Conservation (phyloP, 345 rosid species). For the Lagerstroemia speciosa region DNA sequence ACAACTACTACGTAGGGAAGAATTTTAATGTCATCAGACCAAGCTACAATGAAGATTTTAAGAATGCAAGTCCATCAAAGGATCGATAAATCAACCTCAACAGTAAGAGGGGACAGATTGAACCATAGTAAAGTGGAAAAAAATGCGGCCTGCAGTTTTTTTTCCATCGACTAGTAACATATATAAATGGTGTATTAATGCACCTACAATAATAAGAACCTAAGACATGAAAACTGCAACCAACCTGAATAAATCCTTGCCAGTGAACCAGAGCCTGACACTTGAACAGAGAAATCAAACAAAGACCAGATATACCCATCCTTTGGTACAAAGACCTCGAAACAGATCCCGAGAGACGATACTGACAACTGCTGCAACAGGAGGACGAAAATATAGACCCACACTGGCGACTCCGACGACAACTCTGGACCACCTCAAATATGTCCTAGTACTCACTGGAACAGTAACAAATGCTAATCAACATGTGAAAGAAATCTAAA, state of each 20-base stretch:
- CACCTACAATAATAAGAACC: slow-evolving; percentile 11
- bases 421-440: slow-evolving; percentile 87
- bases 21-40: too few species aligned
- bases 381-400: slow-evolving; percentile 97
- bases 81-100: too few species aligned
- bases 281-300: slow-evolving; percentile 31
- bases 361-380: slow-evolving; percentile 83
- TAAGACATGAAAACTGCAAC: slow-evolving; percentile 36
- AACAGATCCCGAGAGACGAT: slow-evolving; percentile 39
- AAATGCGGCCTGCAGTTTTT: too few species aligned
- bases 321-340: slow-evolving; percentile 37
- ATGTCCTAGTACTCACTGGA: slow-evolving; percentile 99
- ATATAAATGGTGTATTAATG: background rate
- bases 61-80: too few species aligned
- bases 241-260: slow-evolving; percentile 35
- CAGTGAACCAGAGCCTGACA: slow-evolving; percentile 35
- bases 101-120: too few species aligned
- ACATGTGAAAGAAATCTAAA: slow-evolving; percentile 22
- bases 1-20: too few species aligned
- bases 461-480: slow-evolving; percentile 71
- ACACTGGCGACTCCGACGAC: slow-evolving; percentile 80
- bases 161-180: too few species aligned
- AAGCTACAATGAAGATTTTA: background rate
- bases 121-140: too few species aligned
- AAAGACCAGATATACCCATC: slow-evolving; percentile 34